These are phyloP conservation scores for Rhizopogon vinicolor DNA, from an alignment of 768 basidiomycete genomes.

Conservation along the genomic window DNA sequence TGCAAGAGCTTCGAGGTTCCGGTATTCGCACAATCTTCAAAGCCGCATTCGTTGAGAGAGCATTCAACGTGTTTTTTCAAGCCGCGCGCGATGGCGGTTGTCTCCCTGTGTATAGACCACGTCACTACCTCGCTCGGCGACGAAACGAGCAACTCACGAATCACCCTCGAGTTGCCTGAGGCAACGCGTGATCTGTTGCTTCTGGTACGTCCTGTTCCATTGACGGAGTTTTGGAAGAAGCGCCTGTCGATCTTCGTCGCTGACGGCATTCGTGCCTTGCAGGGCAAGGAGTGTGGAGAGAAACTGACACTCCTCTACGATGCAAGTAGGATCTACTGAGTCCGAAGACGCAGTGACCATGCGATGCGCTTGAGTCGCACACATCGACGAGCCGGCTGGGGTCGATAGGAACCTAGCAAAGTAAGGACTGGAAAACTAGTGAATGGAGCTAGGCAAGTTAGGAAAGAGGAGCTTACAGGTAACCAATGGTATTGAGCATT, in stretches of 20 bases:
- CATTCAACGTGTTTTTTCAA: conserved; percentile 27
- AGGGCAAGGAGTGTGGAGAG: conserved; percentile 35
- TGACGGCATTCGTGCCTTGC: conserved; percentile 29
- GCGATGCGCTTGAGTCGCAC: conserved; percentile 32
- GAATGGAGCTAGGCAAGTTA: not conserved
- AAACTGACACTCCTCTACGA: conserved; percentile 36
- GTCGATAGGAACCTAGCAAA: conserved; percentile 34
- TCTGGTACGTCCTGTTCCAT: conserved; percentile 26
- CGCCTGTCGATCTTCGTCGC: conserved; percentile 25
- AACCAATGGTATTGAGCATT: conserved; percentile 30
- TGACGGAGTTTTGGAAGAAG: conserved; percentile 28
- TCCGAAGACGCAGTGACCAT: conserved; percentile 17
- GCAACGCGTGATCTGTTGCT: conserved; percentile 24
- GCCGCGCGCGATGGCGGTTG: conserved; percentile 22
- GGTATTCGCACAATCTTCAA: conserved; percentile 18
- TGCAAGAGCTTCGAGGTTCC: conserved; percentile 29
- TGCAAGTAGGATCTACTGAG: conserved; percentile 12
- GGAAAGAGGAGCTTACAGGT: conserved; percentile 23
- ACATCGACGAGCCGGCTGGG: conserved; percentile 27
- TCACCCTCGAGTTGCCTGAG: conserved; percentile 26
- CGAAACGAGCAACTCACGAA: conserved; percentile 16
- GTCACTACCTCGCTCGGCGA: not conserved
- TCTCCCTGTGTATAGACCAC: conserved; percentile 19
- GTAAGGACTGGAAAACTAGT: conserved; percentile 28
- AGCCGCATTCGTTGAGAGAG: conserved; percentile 28